These are phyloP conservation scores for Oidiodendron maius DNA, from an alignment of 495 filamentous ascomycete genomes.

Conservation along the genomic window DNA sequence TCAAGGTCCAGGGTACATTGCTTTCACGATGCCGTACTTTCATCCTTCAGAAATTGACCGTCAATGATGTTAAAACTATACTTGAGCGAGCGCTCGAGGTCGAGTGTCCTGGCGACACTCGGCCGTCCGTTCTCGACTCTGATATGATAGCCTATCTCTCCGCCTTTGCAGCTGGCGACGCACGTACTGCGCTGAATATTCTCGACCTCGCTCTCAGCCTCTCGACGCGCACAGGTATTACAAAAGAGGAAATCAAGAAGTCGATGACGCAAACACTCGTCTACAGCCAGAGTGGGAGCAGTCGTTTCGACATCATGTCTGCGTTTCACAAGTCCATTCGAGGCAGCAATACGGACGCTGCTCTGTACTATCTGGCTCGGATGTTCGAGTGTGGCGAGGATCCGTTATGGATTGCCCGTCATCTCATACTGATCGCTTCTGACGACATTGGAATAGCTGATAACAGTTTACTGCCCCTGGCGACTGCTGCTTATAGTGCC, in stretches of 20 bases:
- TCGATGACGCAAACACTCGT: constrained; percentile 87
- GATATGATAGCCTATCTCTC: constrained; percentile 74
- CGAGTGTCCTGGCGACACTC: constrained; percentile 31
- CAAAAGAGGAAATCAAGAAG: constrained; percentile 64
- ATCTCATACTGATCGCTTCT: constrained; percentile 82
- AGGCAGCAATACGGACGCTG: constrained; percentile 75
- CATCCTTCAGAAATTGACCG: constrained; percentile 65
- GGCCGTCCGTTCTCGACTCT: constrained; percentile 60
- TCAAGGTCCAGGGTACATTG: constrained; percentile 82
- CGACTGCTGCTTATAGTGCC: constrained; percentile 75
- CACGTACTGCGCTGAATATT: constrained; percentile 83
- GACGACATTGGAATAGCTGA: constrained; percentile 90
- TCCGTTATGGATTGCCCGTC: constrained; percentile 80
- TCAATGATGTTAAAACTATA: constrained; percentile 63
- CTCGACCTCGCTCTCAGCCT: constrained; percentile 72
- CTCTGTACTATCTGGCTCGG: constrained; percentile 85
- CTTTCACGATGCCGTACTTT: constrained; percentile 86
- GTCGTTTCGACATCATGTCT: constrained; percentile 89
- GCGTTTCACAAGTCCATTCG: constrained; percentile 94
- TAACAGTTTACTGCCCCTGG: constrained; percentile 73
- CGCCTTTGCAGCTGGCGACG: constrained; percentile 85
- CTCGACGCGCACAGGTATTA: constrained; percentile 29
- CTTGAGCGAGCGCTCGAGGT: constrained; percentile 60
- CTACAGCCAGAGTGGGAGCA: constrained; percentile 86
- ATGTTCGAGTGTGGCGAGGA: constrained; percentile 95